A percentile compares a stretch with the other conserved stretches of the same genome.
Conservation (phyloP, 2,329 filamentous ascomycete genomes). For the Botrytis elliptica region DNA sequence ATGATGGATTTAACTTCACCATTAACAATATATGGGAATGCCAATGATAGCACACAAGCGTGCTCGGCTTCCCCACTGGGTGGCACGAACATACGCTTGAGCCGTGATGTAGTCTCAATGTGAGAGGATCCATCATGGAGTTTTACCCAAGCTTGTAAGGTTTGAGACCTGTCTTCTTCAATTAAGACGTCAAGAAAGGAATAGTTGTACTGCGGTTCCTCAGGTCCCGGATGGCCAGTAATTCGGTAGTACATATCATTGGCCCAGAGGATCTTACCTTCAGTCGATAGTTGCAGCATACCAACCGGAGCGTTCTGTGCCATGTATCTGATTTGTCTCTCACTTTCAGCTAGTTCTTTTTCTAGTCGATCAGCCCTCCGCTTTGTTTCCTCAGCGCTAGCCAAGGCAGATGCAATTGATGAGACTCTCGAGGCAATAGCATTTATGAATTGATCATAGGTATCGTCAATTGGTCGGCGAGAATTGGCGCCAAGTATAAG, state of each 20-base stretch:
- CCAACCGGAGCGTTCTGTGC: conserved; percentile 36
- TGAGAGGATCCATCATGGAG: conserved; percentile 28
- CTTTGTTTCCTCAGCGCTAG: conserved; percentile 28
- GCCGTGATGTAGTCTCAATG: conserved; percentile 30
- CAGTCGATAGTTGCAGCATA: conserved; percentile 33
- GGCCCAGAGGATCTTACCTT: conserved; percentile 33
- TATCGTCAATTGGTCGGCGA: conserved; percentile 32
- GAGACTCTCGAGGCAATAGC: conserved; percentile 32
- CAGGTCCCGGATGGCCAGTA: conserved; percentile 27
- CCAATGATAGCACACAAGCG: conserved; percentile 28
- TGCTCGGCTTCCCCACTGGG: conserved; percentile 34
- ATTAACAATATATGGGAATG: conserved; percentile 31
- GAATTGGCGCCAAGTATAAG: conserved; percentile 34
- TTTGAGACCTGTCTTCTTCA: conserved; percentile 30
- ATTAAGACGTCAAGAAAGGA: conserved; percentile 32
- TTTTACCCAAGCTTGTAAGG: conserved; percentile 28
- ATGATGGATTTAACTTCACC: conserved; percentile 33
- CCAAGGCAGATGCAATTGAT: conserved; percentile 29
- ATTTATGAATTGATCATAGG: conserved; percentile 32
- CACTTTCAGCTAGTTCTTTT: conserved; percentile 21
- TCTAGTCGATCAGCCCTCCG: conserved; percentile 22
- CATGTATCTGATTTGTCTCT: conserved; percentile 34
- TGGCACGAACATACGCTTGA: conserved; percentile 34
- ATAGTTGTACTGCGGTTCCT: conserved; percentile 24
- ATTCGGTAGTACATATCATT: conserved; percentile 35